Conservation (phyloP, 805 yeast species). For the Ogataea siamensis region DNA sequence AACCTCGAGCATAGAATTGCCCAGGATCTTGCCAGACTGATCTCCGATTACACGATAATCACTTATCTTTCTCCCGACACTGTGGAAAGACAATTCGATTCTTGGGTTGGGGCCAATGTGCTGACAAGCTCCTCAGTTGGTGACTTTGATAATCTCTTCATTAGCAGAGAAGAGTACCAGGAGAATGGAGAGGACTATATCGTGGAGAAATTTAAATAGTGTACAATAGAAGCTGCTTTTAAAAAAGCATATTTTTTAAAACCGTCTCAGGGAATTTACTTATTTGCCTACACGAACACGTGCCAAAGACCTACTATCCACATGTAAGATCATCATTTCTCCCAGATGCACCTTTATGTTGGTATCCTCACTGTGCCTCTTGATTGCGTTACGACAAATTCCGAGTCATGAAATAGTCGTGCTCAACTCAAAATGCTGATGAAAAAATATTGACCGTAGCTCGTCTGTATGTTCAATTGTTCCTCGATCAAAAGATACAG, state of each 20-base stretch:
- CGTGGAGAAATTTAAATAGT: constrained; percentile 43
- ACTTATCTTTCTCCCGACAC: constrained; percentile 40
- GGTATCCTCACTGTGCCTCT: background rate
- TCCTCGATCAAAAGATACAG: constrained; percentile 12
- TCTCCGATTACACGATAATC: constrained; percentile 48
- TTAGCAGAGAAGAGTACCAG: constrained; percentile 61
- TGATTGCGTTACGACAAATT: background rate
- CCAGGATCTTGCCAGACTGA: constrained; percentile 51
- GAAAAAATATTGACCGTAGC: constrained; percentile 7
- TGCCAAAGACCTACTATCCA: too few species aligned
- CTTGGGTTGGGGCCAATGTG: constrained; percentile 75
- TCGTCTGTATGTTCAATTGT: constrained; percentile 9
- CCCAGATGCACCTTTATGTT: too few species aligned
- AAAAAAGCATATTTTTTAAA: background rate
- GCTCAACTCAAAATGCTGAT: constrained; percentile 6
- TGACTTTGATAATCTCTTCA: constrained; percentile 54
- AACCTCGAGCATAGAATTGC: constrained; percentile 56
- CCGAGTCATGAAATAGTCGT: constrained; percentile 1
- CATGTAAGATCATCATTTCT: too few species aligned
- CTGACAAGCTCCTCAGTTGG: constrained; percentile 53
- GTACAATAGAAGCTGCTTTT: constrained; percentile 5
- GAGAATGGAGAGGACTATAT: constrained; percentile 55
- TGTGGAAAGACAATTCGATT: constrained; percentile 54
- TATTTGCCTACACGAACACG: too few species aligned
- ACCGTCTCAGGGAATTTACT: too few species aligned